phyloP scores from a whole-genome alignment of 352 stramenopile genomes.

The Thraustochytrium sp. region DNA sequence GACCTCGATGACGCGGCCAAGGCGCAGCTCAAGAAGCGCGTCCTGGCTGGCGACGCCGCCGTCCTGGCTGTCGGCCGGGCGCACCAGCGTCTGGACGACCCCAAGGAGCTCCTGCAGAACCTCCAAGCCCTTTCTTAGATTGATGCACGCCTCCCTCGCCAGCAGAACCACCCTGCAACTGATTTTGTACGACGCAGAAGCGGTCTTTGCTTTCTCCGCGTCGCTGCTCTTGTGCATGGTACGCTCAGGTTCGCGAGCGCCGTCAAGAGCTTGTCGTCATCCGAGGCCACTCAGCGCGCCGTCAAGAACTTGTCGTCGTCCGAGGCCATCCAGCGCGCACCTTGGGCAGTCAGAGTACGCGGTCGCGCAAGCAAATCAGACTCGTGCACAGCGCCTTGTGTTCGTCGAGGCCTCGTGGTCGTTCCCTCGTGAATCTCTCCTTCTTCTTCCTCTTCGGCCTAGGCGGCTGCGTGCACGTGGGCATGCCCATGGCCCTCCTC shows the following conservation, averaged over 20 bases:
- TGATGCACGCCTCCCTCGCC: too few species aligned
- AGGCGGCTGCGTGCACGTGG: neutral
- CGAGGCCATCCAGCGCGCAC: neutral
- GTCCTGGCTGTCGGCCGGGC: neutral
- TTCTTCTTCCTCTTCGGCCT: neutral
- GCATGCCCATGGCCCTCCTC: too few species aligned
- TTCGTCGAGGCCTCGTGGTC: neutral
- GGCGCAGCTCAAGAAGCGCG: neutral
- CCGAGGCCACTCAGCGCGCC: neutral
- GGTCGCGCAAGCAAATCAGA: neutral
- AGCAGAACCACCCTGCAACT: too few species aligned
- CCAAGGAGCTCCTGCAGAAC: neutral
- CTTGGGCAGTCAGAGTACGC: neutral
- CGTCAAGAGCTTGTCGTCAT: neutral
- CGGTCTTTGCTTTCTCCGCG: too few species aligned
- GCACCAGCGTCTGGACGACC: neutral
- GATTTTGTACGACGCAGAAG: too few species aligned
- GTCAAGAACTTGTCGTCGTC: neutral
- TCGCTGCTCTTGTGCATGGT: too few species aligned
- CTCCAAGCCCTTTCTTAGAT: neutral
- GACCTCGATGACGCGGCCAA: neutral
- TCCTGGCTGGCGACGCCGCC: neutral
- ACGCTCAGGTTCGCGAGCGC: too few species aligned
- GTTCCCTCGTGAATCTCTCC: neutral
- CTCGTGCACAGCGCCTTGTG: neutral